Evolutionary conservation across 2,329 filamentous ascomycete species (phyloP), one percentile per base, ranked within the genome.

Genomic region (Reticulascus tulasneorum): DNA sequence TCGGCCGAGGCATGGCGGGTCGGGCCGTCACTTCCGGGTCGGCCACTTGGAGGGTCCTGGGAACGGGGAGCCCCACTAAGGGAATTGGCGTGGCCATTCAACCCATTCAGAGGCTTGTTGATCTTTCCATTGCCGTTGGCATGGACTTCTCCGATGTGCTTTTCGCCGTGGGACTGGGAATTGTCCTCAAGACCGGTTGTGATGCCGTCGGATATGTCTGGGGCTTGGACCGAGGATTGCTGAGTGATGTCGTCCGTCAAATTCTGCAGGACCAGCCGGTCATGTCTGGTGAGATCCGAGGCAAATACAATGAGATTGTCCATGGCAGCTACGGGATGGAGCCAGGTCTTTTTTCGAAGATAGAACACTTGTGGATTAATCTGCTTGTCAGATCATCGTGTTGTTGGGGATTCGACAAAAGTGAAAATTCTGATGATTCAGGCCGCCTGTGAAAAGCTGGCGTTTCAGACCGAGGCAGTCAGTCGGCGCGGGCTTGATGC

Each of bases 161-260:
- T 30, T 9, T 30, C 33, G 20, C 30, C 26, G 26, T 36, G 25
- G 8, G n/a, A n/a, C n/a, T n/a, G n/a, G n/a, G n/a, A n/a, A n/a
- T n/a, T n/a, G n/a, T n/a, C n/a, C n/a, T n/a, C n/a, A n/a, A n/a
- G n/a, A n/a, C n/a, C n/a, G n/a, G n/a, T n/a, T n/a, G n/a, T n/a
- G n/a, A n/a, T n/a, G n/a, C n/a, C n/a, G n/a, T n/a, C n/a, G n/a
- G n/a, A n/a, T n/a, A n/a, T n/a, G n/a, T n/a, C n/a, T n/a, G n/a
- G n/a, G n/a, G n/a, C n/a, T n/a, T n/a, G n/a, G n/a, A n/a, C n/a
- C n/a, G n/a, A n/a, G n/a, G n/a, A n/a, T n/a, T n/a, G n/a, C n/a
- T 27, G 33, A 13, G 23, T 19, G 20, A 36, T 36, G 20, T 36
- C 33, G 12, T 36, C 33, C 20, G 30, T 30, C 6, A 36, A 24